Conservation (phyloP, 2,329 filamentous ascomycete species). For the Talaromyces rugulosus region DNA sequence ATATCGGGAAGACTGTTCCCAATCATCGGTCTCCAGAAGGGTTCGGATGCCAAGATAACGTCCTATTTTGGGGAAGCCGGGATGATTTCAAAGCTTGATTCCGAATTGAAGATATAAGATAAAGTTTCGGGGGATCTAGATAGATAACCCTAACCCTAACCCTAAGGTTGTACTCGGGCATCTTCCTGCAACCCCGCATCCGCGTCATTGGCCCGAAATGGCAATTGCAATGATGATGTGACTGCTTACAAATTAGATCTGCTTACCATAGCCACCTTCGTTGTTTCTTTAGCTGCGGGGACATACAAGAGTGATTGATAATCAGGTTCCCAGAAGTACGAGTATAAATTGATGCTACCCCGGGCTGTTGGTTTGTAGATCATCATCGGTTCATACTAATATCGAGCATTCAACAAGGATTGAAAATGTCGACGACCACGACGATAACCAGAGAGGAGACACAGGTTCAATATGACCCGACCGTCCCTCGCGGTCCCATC, state of each 20-base stretch:
- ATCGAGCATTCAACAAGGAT: neutral
- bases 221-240: neutral
- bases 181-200: neutral
- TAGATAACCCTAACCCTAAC: neutral
- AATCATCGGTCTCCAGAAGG: neutral
- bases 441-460: conserved; percentile 21
- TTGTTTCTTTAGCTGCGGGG: neutral
- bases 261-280: neutral
- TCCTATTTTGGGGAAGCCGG: neutral
- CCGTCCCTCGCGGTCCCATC: conserved; percentile 57
- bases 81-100: neutral
- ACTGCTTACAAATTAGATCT: neutral
- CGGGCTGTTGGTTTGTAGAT: neutral
- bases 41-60: neutral
- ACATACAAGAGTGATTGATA: neutral
- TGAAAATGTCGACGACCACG: conserved; percentile 6
- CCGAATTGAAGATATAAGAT: neutral
- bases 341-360: neutral
- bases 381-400: neutral
- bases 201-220: neutral
- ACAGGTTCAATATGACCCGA: conserved; percentile 14
- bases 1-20: neutral
- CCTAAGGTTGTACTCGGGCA: neutral
- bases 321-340: neutral
- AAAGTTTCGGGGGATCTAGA: too few species aligned